Evolutionary conservation across 1,284 basidiomycete species (phyloP).

Genomic region (Porodaedalea pini): DNA sequence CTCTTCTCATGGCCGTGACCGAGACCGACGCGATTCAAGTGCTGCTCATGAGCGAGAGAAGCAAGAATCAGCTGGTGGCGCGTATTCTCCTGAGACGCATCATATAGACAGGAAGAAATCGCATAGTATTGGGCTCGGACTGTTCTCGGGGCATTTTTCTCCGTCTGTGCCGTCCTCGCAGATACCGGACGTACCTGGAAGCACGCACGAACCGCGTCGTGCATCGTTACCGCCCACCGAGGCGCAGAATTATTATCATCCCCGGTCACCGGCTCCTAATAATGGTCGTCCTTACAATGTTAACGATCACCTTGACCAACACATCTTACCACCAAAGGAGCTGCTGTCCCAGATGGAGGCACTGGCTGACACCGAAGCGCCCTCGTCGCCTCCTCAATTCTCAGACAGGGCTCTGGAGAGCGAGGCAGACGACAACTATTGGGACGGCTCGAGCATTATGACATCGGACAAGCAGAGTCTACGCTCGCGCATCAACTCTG

Average conservation of each 20-base stretch:
- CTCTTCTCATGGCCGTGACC: constrained; percentile 16
- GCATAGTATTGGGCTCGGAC: constrained; percentile 14
- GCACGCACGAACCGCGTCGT: not conserved
- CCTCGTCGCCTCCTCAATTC: constrained; percentile 15
- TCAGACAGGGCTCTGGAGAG: constrained; percentile 6
- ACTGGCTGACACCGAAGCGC: constrained; percentile 16
- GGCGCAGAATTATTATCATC: not conserved
- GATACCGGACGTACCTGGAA: not conserved
- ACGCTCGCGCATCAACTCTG: constrained; percentile 15
- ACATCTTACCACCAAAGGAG: constrained; percentile 21
- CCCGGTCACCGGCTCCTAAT: constrained; percentile 1
- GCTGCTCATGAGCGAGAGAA: constrained; percentile 10
- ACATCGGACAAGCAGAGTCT: constrained; percentile 12
- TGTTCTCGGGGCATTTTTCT: constrained; percentile 15
- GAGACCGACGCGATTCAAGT: constrained; percentile 18
- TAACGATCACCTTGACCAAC: constrained; percentile 6
- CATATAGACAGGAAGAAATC: constrained; percentile 11
- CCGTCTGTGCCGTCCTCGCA: constrained; percentile 9
- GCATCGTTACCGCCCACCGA: constrained; percentile 5
- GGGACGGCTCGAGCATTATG: constrained; percentile 12
- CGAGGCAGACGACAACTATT: constrained; percentile 18
- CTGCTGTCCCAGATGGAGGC: constrained; percentile 19
- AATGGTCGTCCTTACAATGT: not conserved
- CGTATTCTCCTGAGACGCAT: constrained; percentile 1
- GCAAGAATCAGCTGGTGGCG: not conserved